These are phyloP conservation scores for Diospyros kaki DNA, from an alignment of 148 eudicot species.

Conservation along the genomic window DNA sequence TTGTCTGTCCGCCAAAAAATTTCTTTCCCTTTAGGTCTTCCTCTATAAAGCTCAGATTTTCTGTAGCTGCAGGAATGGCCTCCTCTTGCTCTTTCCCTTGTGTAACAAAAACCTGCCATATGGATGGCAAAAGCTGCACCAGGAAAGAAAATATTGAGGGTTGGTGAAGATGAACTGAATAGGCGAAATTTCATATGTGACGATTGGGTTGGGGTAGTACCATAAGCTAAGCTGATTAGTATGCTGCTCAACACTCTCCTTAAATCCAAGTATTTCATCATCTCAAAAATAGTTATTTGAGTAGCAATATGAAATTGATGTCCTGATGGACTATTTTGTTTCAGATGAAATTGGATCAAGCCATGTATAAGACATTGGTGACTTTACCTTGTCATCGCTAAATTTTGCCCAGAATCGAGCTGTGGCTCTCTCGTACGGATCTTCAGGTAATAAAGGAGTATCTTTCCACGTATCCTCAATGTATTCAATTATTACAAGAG, in stretches of 20 bases:
- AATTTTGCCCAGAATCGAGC: conserved; percentile 43
- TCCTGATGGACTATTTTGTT: neutral
- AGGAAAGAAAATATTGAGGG: neutral
- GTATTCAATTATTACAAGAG: conserved; percentile 33
- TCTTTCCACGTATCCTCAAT: conserved; percentile 31
- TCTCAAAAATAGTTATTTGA: neutral
- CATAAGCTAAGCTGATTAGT: neutral
- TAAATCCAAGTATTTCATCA: neutral
- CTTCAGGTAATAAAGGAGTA: conserved; percentile 28
- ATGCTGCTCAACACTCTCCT: neutral
- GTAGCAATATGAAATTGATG: neutral
- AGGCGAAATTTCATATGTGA: neutral
- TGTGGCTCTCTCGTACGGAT: conserved; percentile 34
- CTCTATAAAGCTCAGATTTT: conserved; percentile 12
- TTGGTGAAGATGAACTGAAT: neutral
- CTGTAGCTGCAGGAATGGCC: conserved; percentile 6
- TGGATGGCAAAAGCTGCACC: conserved; percentile 12
- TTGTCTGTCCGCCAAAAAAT: conserved; percentile 19
- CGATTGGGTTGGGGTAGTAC: neutral
- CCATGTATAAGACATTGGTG: neutral
- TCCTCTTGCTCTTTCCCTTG: conserved; percentile 23
- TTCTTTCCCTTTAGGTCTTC: conserved; percentile 14
- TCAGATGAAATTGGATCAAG: neutral
- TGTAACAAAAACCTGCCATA: neutral
- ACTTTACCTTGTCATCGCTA: conserved; percentile 32